Evolutionary conservation across 129 eudicot genomes (phyloP), one percentile per base, ranked within the genome.

Genomic region (Glebionis coronaria): DNA sequence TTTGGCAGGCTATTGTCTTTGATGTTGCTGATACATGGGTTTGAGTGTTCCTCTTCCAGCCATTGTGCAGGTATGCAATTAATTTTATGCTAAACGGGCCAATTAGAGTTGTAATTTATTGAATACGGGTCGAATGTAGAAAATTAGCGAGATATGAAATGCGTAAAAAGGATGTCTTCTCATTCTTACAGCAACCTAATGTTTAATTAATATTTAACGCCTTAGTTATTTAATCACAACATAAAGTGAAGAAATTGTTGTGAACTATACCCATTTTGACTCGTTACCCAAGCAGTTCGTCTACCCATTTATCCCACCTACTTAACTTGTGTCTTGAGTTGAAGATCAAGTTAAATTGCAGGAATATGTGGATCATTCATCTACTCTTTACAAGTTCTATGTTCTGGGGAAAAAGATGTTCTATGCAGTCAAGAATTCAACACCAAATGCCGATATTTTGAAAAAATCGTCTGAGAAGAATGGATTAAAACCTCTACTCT

Each of bases 351-450:
- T 71, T 31, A 18, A 73, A 64, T 51, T 86, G 83, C 88, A 93
- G 99, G 99, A 93, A 81, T 93, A 93, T 56, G 96, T 93, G 63
- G 91, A 93, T 78, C 99, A 93, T 77, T 93, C 97, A 14, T 84
- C 96, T 52, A 44, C 74, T 56, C 67, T 93, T 44, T 88, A 76
- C 81, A 93, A 93, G 74, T 78, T 93, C 61, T 93, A 93, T 71
- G 96, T 88, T 58, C 72, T 93, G 83, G 98, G 98, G 64, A 83
- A 79, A 59, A 71, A 86, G 76, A 56, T 93, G 14, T 89, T 82
- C 47, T 69, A 84, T 63, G 91, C 95, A 31, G 82, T 93, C 67
- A 93, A 86, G 72, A 88, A 82, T 74, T 93, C 98, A 44, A 89
- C 74, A 11, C 97, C 97, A 1, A 88, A 88, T 81, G 84, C 97